Base-by-base conservation (phyloP, 176 grass and related monocot species). In the Typha latifolia region DNA sequence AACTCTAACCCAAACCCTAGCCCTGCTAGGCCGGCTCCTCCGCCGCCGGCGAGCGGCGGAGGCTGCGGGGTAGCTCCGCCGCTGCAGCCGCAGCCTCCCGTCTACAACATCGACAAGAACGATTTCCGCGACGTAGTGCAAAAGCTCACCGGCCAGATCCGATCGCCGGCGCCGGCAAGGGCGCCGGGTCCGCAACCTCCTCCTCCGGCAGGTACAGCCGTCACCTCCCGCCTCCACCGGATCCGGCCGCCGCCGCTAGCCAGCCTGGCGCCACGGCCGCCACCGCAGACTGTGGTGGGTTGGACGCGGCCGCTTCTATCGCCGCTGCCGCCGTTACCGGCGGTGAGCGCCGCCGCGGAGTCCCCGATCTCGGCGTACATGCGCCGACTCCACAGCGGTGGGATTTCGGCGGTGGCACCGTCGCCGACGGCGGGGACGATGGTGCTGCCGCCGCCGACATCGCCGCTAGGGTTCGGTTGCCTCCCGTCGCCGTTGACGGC, bases 51-150 rank as follows among this genome's bases (percentile, higher is more conserved):
- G 18, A 20, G 12, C 10, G 49, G 12, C 24, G 14, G 47, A 3
- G 47, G 24, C 22, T 15, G 56, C 4, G 71, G 59, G 3, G 61
- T 14, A 3, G 73, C 16, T 8, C 73, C 73, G 34, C 73, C 69
- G 52, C 57, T 47, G 29, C 69, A 72, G 34, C 69, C 73, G 32
- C 64, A 67, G 50, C 64, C 73, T 5, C 73, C 73, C 23, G 73
- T 76, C 11, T 76, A 76, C 51, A 76, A 76, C 73, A 76, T 76
- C 63, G 73, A 76, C 73, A 76, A 76, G 73, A 76, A 47, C 73
- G 49, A 76, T 49, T 74, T 74, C 62, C 72, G 72, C 48, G 72
- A 74, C 72, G 62, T 74, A 27, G 72, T 74, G 23, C 72, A 65
- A 48, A 74, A 74, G 72, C 72, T 74, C 72, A 74, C 72, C 27